Evolutionary conservation across 208 protist genomes (phyloP), one percentile per base, ranked within the genome.

Genomic region (Balamuthia mandrillaris): DNA sequence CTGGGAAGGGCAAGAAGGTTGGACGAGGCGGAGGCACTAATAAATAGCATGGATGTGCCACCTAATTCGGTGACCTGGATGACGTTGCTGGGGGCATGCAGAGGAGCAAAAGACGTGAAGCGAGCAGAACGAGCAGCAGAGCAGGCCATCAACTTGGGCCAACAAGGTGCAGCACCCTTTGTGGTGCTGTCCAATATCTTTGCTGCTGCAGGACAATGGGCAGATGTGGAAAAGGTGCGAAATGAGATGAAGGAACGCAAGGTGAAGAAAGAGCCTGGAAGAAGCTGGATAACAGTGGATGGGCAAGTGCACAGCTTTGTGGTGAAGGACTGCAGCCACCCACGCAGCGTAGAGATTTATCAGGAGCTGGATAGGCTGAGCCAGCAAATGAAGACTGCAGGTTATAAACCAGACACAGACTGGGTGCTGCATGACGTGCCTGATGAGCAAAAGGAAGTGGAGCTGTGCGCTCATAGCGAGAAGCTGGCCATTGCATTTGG

Each of bases 1-100:
- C 41, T 85, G 31, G 81, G 81, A 12, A 14, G 81, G 79, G 47
- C 58, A 29, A 37, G 81, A 54, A 18, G 81, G 21, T 37, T 85
- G 27, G 81, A 85, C 39, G 63, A 85, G 29, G 81, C 81, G 16
- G 81, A 85, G 54, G 33, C 29, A n/a, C 44, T 77, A 24, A 85
- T 85, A 24, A 16, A 16, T 35, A 35, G 37, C 10, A 51, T 18
- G 21, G 33, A 58, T 21, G 37, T 29, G 29, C 35, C 21, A 58
- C 44, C 70, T 47, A 33, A 37, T n/a, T 39, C 49, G 41, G 44
- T 79, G 42, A 56, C 70, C 41, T 79, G 70, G 70, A 24, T 24
- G 29, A 56, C 70, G 27, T 37, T 79, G 42, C 44, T 79, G 5
- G 70, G 1, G 27, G 70, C 70, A 4, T 79, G 70, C 37, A 18